A percentile compares a stretch with the other conserved stretches of the same genome.
These are phyloP conservation scores for Debaryomyces fabryi DNA, from an alignment of 1,139 yeast genomes.

Conservation along the genomic window DNA sequence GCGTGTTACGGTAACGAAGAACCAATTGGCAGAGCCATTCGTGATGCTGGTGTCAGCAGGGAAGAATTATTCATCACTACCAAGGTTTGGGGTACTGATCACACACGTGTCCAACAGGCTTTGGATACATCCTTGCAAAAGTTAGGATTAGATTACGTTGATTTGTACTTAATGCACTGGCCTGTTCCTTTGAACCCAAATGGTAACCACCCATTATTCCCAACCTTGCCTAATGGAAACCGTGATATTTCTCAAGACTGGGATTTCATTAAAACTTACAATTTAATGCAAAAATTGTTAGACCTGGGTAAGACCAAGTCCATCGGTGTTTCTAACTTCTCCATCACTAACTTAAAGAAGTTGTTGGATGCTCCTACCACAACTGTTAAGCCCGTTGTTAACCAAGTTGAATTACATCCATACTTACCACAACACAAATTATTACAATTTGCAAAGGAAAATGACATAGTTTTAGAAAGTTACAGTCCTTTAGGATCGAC, in stretches of 20 bases:
- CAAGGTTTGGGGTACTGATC: conserved; percentile 70
- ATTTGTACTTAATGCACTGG: conserved; percentile 81
- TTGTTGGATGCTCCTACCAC: conserved; percentile 54
- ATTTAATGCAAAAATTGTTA: conserved; percentile 60
- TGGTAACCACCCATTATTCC: conserved; percentile 36
- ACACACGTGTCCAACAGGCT: conserved; percentile 56
- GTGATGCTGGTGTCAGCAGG: conserved; percentile 64
- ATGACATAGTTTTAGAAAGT: conserved; percentile 68
- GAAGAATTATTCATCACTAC: conserved; percentile 73
- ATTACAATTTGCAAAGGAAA: conserved; percentile 51
- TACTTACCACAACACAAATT: conserved; percentile 70
- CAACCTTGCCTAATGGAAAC: conserved; percentile 25
- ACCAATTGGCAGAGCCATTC: conserved; percentile 62
- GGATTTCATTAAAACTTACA: conserved; percentile 65
- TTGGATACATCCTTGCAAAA: conserved; percentile 60
- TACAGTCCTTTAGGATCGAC: conserved; percentile 81
- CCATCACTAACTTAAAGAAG: conserved; percentile 48
- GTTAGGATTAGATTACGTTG: conserved; percentile 74
- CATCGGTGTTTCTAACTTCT: conserved; percentile 81
- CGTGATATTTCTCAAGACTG: conserved; percentile 43
- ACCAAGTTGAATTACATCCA: conserved; percentile 80
- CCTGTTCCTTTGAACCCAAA: conserved; percentile 59
- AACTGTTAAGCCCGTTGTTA: conserved; percentile 64
- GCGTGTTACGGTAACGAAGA: conserved; percentile 65
- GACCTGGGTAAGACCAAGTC: conserved; percentile 58